A percentile compares a stretch with the other conserved stretches of the same genome.
Conservation (phyloP, 371 early-diverging fungal species). For the Lichtheimia hyalospora region DNA sequence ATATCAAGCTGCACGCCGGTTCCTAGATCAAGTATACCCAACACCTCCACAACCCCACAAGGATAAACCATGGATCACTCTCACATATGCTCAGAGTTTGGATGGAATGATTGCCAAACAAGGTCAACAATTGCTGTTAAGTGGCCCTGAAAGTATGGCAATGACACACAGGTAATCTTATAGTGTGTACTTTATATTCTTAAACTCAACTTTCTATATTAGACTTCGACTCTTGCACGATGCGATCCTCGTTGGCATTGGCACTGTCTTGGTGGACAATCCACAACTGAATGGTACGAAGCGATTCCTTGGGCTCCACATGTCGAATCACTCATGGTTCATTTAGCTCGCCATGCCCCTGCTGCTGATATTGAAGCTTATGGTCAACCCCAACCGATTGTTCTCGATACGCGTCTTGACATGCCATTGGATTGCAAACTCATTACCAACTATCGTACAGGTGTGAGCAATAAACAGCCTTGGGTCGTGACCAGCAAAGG, state of each 20-base stretch:
- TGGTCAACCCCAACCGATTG: slow-evolving; percentile 77
- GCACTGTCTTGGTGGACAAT: slow-evolving; percentile 82
- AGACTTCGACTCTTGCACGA: slow-evolving; percentile 75
- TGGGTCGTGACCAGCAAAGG: slow-evolving; percentile 28
- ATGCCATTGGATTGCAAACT: slow-evolving; percentile 29
- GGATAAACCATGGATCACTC: slow-evolving; percentile 48
- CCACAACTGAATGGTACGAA: slow-evolving; percentile 78
- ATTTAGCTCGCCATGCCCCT: slow-evolving; percentile 25
- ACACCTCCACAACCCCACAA: background rate
- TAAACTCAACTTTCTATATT: slow-evolving; percentile 8
- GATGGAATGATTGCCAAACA: slow-evolving; percentile 81
- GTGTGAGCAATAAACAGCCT: slow-evolving; percentile 23
- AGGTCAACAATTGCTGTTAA: slow-evolving; percentile 60
- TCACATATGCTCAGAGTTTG: slow-evolving; percentile 90
- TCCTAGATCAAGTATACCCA: slow-evolving; percentile 2
- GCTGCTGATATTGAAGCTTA: slow-evolving; percentile 1
- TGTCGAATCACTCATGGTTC: background rate
- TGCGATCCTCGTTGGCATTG: slow-evolving; percentile 89
- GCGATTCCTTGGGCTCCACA: background rate
- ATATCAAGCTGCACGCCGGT: slow-evolving; percentile 5
- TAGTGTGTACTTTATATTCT: background rate
- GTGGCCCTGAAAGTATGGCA: slow-evolving; percentile 74
- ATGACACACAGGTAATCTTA: slow-evolving; percentile 67
- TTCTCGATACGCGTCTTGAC: slow-evolving; percentile 72
- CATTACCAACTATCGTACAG: slow-evolving; percentile 23